Conservation (phyloP, 169 alveolate genomes). For the Plasmodium adleri region DNA sequence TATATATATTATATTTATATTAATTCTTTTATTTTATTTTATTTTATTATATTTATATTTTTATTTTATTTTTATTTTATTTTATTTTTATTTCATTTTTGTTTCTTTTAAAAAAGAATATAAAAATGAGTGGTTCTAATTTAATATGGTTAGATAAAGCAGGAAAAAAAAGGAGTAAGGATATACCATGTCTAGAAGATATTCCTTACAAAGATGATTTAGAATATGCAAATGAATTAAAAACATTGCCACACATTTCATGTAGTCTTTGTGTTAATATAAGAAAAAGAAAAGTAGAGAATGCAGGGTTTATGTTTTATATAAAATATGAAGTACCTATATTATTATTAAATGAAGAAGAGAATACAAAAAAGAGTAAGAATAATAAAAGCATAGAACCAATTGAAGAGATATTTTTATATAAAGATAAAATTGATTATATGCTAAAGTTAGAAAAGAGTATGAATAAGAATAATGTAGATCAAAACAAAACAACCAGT, state of each 20-base stretch:
- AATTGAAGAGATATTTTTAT: slow-evolving; percentile 61
- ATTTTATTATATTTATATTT: too few relatives aligned
- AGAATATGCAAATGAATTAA: slow-evolving; percentile 17
- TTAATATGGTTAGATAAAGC: neutral
- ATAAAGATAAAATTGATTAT: slow-evolving; percentile 63
- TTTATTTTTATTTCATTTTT: neutral
- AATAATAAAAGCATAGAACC: slow-evolving; percentile 1
- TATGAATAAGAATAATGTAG: neutral
- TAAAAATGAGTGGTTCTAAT: slow-evolving; percentile 15
- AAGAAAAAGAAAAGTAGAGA: slow-evolving; percentile 76
- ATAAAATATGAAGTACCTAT: slow-evolving; percentile 74
- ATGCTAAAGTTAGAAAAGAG: slow-evolving; percentile 5
- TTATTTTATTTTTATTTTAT: neutral
- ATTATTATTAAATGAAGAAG: neutral
- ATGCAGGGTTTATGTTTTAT: slow-evolving; percentile 86
- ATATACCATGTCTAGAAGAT: slow-evolving; percentile 32
- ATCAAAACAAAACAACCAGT: neutral
- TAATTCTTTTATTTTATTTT: too few relatives aligned
- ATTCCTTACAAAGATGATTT: slow-evolving; percentile 18
- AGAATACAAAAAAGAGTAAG: slow-evolving; percentile 18
- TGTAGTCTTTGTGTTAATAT: slow-evolving; percentile 14
- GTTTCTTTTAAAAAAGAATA: neutral
- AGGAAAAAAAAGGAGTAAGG: neutral
- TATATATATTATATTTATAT: too few relatives aligned
- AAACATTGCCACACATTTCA: slow-evolving; percentile 8